A percentile compares a stretch with the other conserved stretches of the same genome.
These are phyloP conservation scores for Corrigiola litoralis DNA, from an alignment of 179 eudicot species.

Conservation along the genomic window DNA sequence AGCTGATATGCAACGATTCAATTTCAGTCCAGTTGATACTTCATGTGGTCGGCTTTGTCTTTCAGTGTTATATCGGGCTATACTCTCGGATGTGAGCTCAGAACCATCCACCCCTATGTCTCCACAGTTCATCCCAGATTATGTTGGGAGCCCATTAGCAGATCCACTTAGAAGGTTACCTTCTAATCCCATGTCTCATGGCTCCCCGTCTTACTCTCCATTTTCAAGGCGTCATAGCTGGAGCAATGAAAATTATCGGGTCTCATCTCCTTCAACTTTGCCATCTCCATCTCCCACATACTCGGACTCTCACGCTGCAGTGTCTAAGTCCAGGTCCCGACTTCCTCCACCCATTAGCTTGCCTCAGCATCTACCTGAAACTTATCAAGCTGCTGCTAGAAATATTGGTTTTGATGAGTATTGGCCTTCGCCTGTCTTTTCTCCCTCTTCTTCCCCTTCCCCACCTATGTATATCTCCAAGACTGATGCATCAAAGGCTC, in stretches of 20 bases:
- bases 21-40: constrained; percentile 73
- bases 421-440: constrained; percentile 63
- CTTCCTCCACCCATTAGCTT: constrained; percentile 58
- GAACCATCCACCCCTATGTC: constrained; percentile 75
- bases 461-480: constrained; percentile 53
- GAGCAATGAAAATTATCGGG: constrained; percentile 60
- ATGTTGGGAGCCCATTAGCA: constrained; percentile 87
- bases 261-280: constrained; percentile 47
- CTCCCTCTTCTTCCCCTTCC: constrained; percentile 76
- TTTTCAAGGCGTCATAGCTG: constrained; percentile 85
- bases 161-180: constrained; percentile 78
- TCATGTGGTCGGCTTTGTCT: constrained; percentile 78
- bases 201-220: constrained; percentile 54
- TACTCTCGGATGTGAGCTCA: constrained; percentile 44
- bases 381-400: constrained; percentile 33
- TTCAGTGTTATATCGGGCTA: constrained; percentile 55
- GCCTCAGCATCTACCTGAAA: constrained; percentile 46
- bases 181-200: constrained; percentile 44
- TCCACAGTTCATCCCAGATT: constrained; percentile 76
- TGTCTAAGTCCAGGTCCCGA: constrained; percentile 35
- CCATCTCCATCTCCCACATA: constrained; percentile 80
- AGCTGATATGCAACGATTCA: constrained; percentile 68
- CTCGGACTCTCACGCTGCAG: constrained; percentile 57
- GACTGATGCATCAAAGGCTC: constrained; percentile 33
- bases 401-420: constrained; percentile 56